Base-by-base conservation (phyloP, 2,329 filamentous ascomycete genomes). In the Colletotrichum siamense region DNA sequence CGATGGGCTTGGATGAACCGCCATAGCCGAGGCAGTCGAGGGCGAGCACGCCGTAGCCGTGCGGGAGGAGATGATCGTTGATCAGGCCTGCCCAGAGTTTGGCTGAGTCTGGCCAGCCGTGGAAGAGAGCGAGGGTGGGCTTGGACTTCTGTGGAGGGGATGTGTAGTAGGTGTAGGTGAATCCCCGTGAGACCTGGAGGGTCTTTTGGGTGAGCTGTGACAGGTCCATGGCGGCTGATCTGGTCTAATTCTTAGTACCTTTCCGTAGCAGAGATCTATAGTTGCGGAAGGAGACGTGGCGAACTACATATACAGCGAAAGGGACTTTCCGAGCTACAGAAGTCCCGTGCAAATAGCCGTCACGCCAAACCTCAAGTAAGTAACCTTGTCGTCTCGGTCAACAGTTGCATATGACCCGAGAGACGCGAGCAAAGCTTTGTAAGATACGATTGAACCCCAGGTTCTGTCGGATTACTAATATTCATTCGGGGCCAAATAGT, bases 91-190 rank as follows among this genome's bases (percentile, higher is more conserved):
- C 79, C 88, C 88, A 91, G 30, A 89, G 81, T 3, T 82, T 81
- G 0, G 88, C 86, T 52, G 83, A 81, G 77, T 89, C 88, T 7
- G 89, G 89, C 79, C 86, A 91, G 73, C 89, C 89, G 81, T 91
- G 89, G 22, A 86, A 80, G 28, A 89, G 83, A 15, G 88, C 75
- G 55, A 87, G 79, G 3, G 85, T 83, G 5, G 83, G 81, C 73
- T 80, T 78, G 67, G 79, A 75, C 52, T 65, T 32, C 32, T 80
- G 79, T 24, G 82, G 79, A 16, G 80, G 77, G 6, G 80, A 80
- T 9, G 79, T 78, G 69, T 88, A 87, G 80, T 87, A 88, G 15
- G 82, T 83, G 80, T 88, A 89, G 18, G 80, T 84, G 75, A 85
- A 81, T 36, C 80, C 81, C 5, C 83, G 82, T 4, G 79, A 77